Evolutionary conservation across 2,329 filamentous ascomycete species (phyloP).

Genomic region (Colletotrichum musae): DNA sequence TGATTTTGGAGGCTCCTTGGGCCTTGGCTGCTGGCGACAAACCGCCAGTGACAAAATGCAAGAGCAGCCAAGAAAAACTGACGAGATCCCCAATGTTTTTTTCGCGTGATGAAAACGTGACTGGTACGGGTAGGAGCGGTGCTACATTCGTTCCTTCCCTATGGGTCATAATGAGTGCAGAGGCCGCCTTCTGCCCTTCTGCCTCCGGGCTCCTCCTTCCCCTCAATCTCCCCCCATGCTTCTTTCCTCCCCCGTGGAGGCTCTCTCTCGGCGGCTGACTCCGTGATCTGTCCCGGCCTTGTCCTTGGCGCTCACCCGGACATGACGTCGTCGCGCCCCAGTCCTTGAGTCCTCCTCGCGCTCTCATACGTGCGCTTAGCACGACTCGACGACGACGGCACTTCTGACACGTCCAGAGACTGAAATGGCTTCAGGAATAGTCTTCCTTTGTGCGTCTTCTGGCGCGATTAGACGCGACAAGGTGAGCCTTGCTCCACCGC

Average conservation of each 20-base stretch:
- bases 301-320: constrained; percentile 25
- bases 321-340: constrained; percentile 36
- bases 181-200: neutral
- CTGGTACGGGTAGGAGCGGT: constrained; percentile 3
- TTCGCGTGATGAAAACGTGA: neutral
- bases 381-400: constrained; percentile 8
- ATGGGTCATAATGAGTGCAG: no score
- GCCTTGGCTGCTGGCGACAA: neutral
- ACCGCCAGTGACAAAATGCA: neutral
- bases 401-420: neutral
- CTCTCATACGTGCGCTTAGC: constrained; percentile 39
- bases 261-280: constrained; percentile 11
- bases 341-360: neutral
- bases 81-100: neutral
- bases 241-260: constrained; percentile 5
- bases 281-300: constrained; percentile 11
- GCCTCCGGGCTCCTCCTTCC: constrained; percentile 22
- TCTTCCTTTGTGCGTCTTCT: constrained; percentile 3
- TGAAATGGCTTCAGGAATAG: constrained; percentile 11
- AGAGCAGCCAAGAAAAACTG: constrained; percentile 3
- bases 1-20: neutral
- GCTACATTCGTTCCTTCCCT: no score
- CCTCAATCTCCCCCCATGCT: neutral
- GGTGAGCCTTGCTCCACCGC: constrained; percentile 15
- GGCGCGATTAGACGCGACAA: neutral